A percentile compares a stretch with the other conserved stretches of the same genome.
These are phyloP conservation scores for Xylaria sp. DNA, from an alignment of 2,329 filamentous ascomycete species.

Conservation along the genomic window DNA sequence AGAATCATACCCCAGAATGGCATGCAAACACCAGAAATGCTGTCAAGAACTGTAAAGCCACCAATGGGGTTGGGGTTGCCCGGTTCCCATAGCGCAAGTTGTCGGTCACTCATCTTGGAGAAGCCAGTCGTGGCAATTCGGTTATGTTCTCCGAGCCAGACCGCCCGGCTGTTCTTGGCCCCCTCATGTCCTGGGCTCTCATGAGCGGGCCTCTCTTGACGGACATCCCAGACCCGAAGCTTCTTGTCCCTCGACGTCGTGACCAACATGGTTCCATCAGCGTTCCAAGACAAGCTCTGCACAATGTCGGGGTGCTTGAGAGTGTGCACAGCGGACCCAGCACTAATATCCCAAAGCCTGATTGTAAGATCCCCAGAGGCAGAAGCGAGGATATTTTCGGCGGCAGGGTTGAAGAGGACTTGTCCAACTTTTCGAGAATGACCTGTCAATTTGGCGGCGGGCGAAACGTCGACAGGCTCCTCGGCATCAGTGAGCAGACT, in stretches of 20 bases:
- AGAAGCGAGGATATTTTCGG: conserved; percentile 93
- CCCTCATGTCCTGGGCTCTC: conserved; percentile 87
- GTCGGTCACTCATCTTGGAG: conserved; percentile 97
- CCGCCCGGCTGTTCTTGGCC: conserved; percentile 95
- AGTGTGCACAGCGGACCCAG: conserved; percentile 76
- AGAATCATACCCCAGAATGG: conserved; percentile 84
- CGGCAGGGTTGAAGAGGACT: conserved; percentile 96
- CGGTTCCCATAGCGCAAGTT: conserved; percentile 95
- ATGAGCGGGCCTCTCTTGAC: conserved; percentile 87
- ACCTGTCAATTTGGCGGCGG: conserved; percentile 82
- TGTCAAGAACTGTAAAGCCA: conserved; percentile 90
- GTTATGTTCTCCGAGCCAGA: conserved; percentile 98
- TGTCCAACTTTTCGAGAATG: conserved; percentile 97
- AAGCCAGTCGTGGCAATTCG: conserved; percentile 96
- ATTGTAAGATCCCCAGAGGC: conserved; percentile 94
- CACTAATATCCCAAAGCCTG: conserved; percentile 94
- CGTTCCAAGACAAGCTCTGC: conserved; percentile 95
- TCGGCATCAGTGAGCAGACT: conserved; percentile 86
- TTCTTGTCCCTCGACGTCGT: conserved; percentile 99
- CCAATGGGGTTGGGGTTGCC: conserved; percentile 87
- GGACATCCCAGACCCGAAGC: conserved; percentile 95
- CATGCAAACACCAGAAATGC: conserved; percentile 98
- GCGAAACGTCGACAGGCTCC: conserved; percentile 82
- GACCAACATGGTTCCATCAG: conserved; percentile 83
- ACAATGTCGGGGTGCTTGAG: conserved; percentile 92